A percentile compares a stretch with the other conserved stretches of the same genome.
phyloP scores from a whole-genome alignment of 805 yeast genomes.

The Yamadazyma takamatsuzukensis region DNA sequence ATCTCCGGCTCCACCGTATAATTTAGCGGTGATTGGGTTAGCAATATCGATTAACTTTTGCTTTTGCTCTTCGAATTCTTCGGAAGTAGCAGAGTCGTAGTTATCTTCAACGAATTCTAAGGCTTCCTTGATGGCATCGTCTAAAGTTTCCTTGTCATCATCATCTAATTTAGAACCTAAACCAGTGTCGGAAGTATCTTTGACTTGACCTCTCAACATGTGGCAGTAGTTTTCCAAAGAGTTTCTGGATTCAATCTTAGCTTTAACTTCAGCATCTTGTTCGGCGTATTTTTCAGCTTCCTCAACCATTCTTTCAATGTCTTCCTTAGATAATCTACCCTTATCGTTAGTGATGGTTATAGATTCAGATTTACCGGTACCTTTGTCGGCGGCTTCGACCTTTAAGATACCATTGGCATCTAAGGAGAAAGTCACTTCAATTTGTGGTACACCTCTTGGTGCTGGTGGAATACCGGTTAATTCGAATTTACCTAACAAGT shows the following conservation, averaged over 20 bases:
- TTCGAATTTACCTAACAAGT: constrained; percentile 97
- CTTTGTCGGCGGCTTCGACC: constrained; percentile 98
- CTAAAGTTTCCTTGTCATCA: constrained; percentile 85
- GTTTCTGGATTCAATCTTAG: constrained; percentile 41
- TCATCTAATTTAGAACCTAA: constrained; percentile 79
- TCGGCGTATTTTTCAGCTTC: constrained; percentile 88
- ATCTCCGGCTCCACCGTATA: constrained; percentile 49
- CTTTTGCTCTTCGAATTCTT: constrained; percentile 91
- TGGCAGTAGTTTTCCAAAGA: constrained; percentile 45
- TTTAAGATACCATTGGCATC: constrained; percentile 99
- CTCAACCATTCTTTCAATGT: constrained; percentile 96
- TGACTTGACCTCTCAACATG: constrained; percentile 44
- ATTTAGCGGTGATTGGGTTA: constrained; percentile 87
- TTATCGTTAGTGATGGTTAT: constrained; percentile 98
- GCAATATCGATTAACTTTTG: constrained; percentile 75
- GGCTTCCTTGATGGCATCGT: constrained; percentile 84
- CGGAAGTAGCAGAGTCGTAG: constrained; percentile 81
- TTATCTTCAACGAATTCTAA: constrained; percentile 82
- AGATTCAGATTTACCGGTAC: constrained; percentile 97
- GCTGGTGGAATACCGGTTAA: constrained; percentile 97
- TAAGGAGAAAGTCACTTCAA: constrained; percentile 97
- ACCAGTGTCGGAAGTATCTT: constrained; percentile 34
- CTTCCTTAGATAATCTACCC: constrained; percentile 95
- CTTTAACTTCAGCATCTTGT: constrained; percentile 44
- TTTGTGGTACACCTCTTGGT: constrained; percentile 98